Percentiles rank a stretch among this genome's conserved stretches.
Conservation (phyloP, 73 alveolate genomes). For the Tetrahymena borealis region DNA sequence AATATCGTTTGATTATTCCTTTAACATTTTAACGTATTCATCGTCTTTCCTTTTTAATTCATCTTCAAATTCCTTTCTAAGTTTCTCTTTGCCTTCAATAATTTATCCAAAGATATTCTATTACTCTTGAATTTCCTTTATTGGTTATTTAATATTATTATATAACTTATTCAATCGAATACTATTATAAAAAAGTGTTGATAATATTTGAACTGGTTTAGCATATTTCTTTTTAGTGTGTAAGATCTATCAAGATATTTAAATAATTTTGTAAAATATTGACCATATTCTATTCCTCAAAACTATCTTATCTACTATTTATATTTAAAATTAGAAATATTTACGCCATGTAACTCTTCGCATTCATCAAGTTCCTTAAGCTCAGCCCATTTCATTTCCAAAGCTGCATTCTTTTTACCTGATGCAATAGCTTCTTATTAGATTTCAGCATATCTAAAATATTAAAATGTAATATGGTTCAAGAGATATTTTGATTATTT, state of each 20-base stretch:
- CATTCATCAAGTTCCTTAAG: conserved; percentile 78
- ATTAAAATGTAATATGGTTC: too few species aligned
- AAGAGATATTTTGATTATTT: too few species aligned
- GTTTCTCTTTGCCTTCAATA: conserved; percentile 61
- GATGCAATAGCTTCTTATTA: conserved; percentile 67
- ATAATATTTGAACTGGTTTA: too few species aligned
- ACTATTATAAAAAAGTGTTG: too few species aligned
- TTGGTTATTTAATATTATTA: too few species aligned
- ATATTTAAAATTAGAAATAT: not conserved
- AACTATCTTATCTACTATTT: too few species aligned
- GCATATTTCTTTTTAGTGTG: too few species aligned
- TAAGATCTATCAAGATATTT: too few species aligned
- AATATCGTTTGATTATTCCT: conserved; percentile 67
- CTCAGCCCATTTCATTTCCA: conserved; percentile 75
- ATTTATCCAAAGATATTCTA: conserved; percentile 57
- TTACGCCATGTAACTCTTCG: conserved; percentile 70
- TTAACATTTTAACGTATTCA: conserved; percentile 69
- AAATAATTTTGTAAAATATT: too few species aligned
- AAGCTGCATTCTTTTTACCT: conserved; percentile 59
- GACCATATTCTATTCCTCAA: too few species aligned
- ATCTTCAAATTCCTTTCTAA: conserved; percentile 62
- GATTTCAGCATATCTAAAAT: conserved; percentile 29
- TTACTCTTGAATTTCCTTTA: conserved; percentile 54
- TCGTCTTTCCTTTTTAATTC: conserved; percentile 72
- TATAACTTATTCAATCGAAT: too few species aligned